phyloP scores from a whole-genome alignment of 1,284 basidiomycete genomes.

The Apiotrichum brassicae region DNA sequence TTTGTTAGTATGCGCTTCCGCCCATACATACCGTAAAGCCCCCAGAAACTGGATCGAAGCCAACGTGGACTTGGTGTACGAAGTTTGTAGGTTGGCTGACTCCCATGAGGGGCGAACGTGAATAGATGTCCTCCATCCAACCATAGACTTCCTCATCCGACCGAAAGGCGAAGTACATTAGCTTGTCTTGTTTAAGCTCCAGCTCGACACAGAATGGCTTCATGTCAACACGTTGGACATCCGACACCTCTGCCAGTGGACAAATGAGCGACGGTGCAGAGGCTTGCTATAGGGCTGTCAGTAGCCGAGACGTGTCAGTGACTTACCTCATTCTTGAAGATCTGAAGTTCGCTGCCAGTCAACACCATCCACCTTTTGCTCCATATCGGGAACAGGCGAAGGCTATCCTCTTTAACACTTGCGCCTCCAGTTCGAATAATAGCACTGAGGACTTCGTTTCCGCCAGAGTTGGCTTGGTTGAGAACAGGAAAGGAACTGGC shows the following conservation, averaged over 20 bases:
- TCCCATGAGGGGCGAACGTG: constrained; percentile 83
- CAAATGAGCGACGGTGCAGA: constrained; percentile 25
- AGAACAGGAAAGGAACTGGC: constrained; percentile 29
- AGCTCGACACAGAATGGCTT: constrained; percentile 86
- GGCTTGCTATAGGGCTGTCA: constrained; percentile 27
- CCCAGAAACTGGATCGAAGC: constrained; percentile 88
- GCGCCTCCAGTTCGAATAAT: constrained; percentile 54
- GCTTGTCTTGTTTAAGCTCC: constrained; percentile 69
- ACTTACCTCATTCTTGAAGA: constrained; percentile 88
- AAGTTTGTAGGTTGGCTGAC: constrained; percentile 94
- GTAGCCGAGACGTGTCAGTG: neutral
- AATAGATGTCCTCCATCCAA: constrained; percentile 95
- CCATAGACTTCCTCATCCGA: constrained; percentile 92
- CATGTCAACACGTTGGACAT: constrained; percentile 82
- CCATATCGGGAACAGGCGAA: constrained; percentile 73
- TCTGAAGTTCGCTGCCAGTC: constrained; percentile 68
- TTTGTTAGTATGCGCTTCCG: neutral
- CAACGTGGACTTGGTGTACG: constrained; percentile 96
- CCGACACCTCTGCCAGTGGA: constrained; percentile 68
- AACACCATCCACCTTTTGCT: constrained; percentile 84
- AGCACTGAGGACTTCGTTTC: constrained; percentile 15
- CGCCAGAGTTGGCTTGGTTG: constrained; percentile 13
- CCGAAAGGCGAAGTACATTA: constrained; percentile 57
- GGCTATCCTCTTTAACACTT: constrained; percentile 80
- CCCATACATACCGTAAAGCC: constrained; percentile 69